phyloP scores from a whole-genome alignment of 2,329 filamentous ascomycete genomes.

The Capronia coronata region DNA sequence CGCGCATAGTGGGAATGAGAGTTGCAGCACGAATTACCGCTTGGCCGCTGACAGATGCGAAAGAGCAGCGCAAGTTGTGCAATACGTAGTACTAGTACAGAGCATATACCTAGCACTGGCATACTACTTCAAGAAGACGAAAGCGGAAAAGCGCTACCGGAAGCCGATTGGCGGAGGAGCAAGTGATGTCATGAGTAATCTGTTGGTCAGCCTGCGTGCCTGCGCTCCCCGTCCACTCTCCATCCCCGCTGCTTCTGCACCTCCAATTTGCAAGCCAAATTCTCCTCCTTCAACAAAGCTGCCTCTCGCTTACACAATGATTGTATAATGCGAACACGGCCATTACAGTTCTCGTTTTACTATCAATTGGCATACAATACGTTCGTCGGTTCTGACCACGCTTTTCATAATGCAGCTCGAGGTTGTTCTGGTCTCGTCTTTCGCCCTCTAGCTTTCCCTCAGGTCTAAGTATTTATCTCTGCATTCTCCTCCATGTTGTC shows the following conservation, averaged over 20 bases:
- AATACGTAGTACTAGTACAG: no score
- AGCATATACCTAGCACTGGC: no score
- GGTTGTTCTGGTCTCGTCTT: conserved; percentile 19
- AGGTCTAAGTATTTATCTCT: conserved; percentile 26
- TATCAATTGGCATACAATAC: background rate
- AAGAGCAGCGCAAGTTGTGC: no score
- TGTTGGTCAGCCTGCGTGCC: background rate
- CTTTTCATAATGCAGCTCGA: conserved; percentile 10
- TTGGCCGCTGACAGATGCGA: no score
- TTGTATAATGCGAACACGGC: conserved; percentile 9
- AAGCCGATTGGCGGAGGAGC: background rate
- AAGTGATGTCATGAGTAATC: background rate
- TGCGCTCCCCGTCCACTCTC: no score
- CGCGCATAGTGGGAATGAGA: background rate
- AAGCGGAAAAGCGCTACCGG: background rate
- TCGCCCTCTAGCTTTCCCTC: conserved; percentile 14
- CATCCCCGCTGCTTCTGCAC: no score
- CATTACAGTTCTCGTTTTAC: background rate
- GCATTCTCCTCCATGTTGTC: conserved; percentile 20
- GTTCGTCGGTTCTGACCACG: conserved; percentile 9
- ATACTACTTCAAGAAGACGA: no score
- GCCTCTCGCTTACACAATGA: conserved; percentile 18
- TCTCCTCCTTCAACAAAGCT: no score
- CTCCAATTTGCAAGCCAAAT: no score
- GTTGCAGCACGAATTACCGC: no score